Evolutionary conservation across 116 monocot species (phyloP).

Genomic region (Papilionanthe hybrid): DNA sequence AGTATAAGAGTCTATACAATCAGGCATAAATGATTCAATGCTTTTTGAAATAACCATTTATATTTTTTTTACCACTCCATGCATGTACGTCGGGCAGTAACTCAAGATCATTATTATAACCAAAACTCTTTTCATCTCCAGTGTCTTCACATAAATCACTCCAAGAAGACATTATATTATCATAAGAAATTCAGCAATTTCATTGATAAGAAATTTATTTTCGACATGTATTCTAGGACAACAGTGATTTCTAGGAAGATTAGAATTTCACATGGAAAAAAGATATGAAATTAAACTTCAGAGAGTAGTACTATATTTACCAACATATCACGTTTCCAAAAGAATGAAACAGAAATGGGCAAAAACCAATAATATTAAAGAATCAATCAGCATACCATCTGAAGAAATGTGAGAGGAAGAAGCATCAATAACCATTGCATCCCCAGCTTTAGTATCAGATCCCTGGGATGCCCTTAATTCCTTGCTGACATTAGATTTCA

Average conservation of each 20-base stretch:
- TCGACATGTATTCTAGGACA: not conserved
- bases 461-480: slow-evolving; percentile 48
- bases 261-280: not conserved
- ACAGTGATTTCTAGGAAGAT: not conserved
- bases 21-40: not conserved
- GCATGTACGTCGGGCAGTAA: not conserved
- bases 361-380: not conserved
- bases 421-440: slow-evolving; percentile 81
- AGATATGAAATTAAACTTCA: not conserved
- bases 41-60: not conserved
- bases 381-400: slow-evolving; percentile 40
- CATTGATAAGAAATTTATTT: not conserved
- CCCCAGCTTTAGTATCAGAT: slow-evolving; percentile 49
- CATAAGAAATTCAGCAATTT: slow-evolving; percentile 1
- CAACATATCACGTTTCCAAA: not conserved
- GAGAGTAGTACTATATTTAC: not conserved
- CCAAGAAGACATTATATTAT: not conserved
- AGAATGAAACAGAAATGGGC: not conserved
- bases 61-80: not conserved
- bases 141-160: not conserved
- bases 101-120: not conserved
- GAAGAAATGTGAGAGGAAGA: slow-evolving; percentile 33
- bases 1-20: not conserved
- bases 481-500: slow-evolving; percentile 60
- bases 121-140: not conserved